Base-by-base conservation (phyloP, 2,329 filamentous ascomycete species). In the Chaetomium strumarium region DNA sequence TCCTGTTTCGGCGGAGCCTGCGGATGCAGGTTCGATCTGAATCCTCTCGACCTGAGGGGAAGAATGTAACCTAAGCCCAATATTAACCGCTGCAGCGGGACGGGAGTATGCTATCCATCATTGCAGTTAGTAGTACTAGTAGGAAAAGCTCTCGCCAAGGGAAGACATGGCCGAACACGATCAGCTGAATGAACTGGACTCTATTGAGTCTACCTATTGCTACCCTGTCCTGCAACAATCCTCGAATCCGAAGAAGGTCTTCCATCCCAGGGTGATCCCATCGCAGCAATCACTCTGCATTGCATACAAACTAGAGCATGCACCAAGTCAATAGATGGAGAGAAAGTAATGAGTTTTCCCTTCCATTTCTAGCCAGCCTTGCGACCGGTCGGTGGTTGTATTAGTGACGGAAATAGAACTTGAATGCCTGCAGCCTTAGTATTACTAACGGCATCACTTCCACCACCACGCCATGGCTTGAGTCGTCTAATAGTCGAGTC, bases 31-130 rank as follows among this genome's bases (percentile, higher is more conserved):
- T 13, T 43, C 33, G 47, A 47, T 44, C 52, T 51, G 44, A 47
- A 46, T 43, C 34, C n/a, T 53, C 17, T 53, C 24, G 30, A 39
- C 5, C n/a, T 38, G 16, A 34, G 34, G 39, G 29, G 47, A 54
- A 39, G 19, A 45, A 55, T 55, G 52, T 40, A 51, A 55, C 52
- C 43, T 17, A 16, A 48, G 6, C 36, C 44, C 48, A 48, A 51
- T 51, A 51, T 48, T 51, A 44, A 17, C 52, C 42, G 39, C 47
- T 19, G n/a, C 29, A n/a, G 17, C 17, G 38, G 43, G 38, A 47
- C 46, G 41, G 41, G 29, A 29, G 41, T 10, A 37, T 19, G 7
- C 16, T 43, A 37, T 10, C 43, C 17, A 14, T 24, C 24, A 14
- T 6, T 43, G 43, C 52, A 44, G 47, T 36, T 40, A 41, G 37